Conservation (phyloP, 2,329 filamentous ascomycete species). For the Aspergillus calidoustus region DNA sequence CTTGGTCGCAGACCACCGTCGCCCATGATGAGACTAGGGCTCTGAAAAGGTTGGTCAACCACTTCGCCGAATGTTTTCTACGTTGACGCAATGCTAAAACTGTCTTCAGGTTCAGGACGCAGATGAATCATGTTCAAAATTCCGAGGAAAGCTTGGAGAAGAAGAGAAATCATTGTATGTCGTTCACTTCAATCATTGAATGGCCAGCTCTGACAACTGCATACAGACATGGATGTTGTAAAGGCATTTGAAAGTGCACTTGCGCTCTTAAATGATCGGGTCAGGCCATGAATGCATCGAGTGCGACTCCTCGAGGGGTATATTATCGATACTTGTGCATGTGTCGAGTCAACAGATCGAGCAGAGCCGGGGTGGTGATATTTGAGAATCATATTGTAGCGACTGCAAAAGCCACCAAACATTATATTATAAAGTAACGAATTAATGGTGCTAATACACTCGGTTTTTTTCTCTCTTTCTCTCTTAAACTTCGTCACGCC, state of each 20-base stretch:
- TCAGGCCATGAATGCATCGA: constrained; percentile 23
- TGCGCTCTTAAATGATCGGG: constrained; percentile 45
- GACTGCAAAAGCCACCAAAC: neutral
- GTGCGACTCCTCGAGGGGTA: neutral
- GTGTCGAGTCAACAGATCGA: neutral
- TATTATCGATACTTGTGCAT: too few species aligned
- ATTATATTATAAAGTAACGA: neutral
- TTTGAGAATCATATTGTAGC: neutral
- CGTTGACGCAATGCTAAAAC: constrained; percentile 5
- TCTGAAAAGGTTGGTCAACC: constrained; percentile 66
- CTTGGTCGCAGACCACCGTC: constrained; percentile 76
- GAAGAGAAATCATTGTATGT: constrained; percentile 80
- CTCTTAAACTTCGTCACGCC: constrained; percentile 15
- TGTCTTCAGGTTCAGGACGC: constrained; percentile 71
- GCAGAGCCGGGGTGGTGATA: too few species aligned
- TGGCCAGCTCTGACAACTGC: constrained; percentile 19
- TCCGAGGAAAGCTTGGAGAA: constrained; percentile 72
- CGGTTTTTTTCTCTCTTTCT: neutral
- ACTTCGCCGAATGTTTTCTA: neutral
- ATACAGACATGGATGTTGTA: constrained; percentile 48
- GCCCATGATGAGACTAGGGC: constrained; percentile 76
- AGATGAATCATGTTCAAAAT: constrained; percentile 74
- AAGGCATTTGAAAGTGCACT: constrained; percentile 55
- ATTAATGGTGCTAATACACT: neutral
- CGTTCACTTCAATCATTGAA: constrained; percentile 16